Evolutionary conservation across 2,329 filamentous ascomycete genomes (phyloP).

Genomic region (Aspergillus clavatus): DNA sequence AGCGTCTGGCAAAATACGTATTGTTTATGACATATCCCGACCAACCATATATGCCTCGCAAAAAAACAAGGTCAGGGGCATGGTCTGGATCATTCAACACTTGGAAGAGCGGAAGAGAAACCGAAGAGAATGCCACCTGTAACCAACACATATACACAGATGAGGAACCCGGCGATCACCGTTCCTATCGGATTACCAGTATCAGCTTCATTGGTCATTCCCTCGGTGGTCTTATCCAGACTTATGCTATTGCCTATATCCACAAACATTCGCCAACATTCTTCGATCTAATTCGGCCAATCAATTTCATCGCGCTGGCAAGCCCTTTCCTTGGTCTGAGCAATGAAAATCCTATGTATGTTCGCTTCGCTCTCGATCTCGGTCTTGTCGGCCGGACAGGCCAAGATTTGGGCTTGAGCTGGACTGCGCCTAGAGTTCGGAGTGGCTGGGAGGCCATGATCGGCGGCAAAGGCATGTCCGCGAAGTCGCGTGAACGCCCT

Average conservation of each 20-base stretch:
- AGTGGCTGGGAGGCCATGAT: slow-evolving; percentile 88
- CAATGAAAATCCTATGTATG: slow-evolving; percentile 95
- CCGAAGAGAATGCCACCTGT: slow-evolving; percentile 31
- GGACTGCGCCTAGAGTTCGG: slow-evolving; percentile 79
- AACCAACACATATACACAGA: slow-evolving; percentile 36
- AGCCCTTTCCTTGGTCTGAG: slow-evolving; percentile 86
- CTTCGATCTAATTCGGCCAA: slow-evolving; percentile 75
- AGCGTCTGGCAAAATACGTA: slow-evolving; percentile 86
- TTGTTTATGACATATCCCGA: slow-evolving; percentile 88
- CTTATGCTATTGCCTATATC: slow-evolving; percentile 92
- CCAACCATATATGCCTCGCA: slow-evolving; percentile 74
- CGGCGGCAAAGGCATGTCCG: slow-evolving; percentile 63
- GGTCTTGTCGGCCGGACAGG: slow-evolving; percentile 93
- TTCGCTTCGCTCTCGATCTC: slow-evolving; percentile 95
- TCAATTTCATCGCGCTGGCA: slow-evolving; percentile 87
- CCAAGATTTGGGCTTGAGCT: slow-evolving; percentile 89
- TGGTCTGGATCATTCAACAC: slow-evolving; percentile 46
- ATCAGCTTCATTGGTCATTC: slow-evolving; percentile 95
- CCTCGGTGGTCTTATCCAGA: slow-evolving; percentile 82
- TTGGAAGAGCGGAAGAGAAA: slow-evolving; percentile 28
- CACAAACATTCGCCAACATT: slow-evolving; percentile 92
- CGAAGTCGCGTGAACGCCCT: slow-evolving; percentile 51
- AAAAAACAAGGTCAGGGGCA: slow-evolving; percentile 49
- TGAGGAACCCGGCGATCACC: slow-evolving; percentile 42
- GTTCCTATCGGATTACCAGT: slow-evolving; percentile 78